Percentiles rank a stretch among this genome's conserved stretches.
phyloP scores from a whole-genome alignment of 805 yeast genomes.

The Yarrowia osloensis region DNA sequence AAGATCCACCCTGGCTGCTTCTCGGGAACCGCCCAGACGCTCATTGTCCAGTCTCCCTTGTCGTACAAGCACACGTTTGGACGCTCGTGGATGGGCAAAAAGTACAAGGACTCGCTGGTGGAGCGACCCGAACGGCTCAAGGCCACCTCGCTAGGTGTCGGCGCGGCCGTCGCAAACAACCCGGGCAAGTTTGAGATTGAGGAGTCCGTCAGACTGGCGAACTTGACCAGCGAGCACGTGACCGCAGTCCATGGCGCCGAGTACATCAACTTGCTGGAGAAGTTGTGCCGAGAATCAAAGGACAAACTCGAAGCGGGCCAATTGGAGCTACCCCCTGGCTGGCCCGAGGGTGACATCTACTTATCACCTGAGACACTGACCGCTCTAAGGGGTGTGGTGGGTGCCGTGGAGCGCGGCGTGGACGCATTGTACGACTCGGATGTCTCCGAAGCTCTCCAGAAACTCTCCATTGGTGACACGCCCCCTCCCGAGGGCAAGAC shows the following conservation, averaged over 20 bases:
- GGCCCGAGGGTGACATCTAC: slow-evolving; percentile 86
- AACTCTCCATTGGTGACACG: slow-evolving; percentile 34
- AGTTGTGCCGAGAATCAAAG: slow-evolving; percentile 48
- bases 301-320: slow-evolving; percentile 54
- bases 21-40: slow-evolving; percentile 41
- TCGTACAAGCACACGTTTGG: slow-evolving; percentile 73
- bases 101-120: slow-evolving; percentile 66
- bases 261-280: background rate
- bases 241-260: slow-evolving; percentile 61
- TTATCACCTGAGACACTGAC: slow-evolving; percentile 62
- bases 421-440: slow-evolving; percentile 52
- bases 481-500: background rate
- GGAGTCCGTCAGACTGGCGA: slow-evolving; percentile 51
- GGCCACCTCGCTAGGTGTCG: slow-evolving; percentile 75
- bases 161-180: slow-evolving; percentile 67
- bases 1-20: background rate
- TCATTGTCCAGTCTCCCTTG: slow-evolving; percentile 66
- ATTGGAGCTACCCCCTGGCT: slow-evolving; percentile 74
- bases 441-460: slow-evolving; percentile 34
- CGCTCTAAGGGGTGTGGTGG: slow-evolving; percentile 76
- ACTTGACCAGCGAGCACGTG: slow-evolving; percentile 59
- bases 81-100: slow-evolving; percentile 72
- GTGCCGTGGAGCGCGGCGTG: slow-evolving; percentile 70
- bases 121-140: slow-evolving; percentile 80
- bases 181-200: slow-evolving; percentile 47